Evolutionary conservation across 2,329 filamentous ascomycete genomes (phyloP).

Genomic region (Epichloe glyceriae): DNA sequence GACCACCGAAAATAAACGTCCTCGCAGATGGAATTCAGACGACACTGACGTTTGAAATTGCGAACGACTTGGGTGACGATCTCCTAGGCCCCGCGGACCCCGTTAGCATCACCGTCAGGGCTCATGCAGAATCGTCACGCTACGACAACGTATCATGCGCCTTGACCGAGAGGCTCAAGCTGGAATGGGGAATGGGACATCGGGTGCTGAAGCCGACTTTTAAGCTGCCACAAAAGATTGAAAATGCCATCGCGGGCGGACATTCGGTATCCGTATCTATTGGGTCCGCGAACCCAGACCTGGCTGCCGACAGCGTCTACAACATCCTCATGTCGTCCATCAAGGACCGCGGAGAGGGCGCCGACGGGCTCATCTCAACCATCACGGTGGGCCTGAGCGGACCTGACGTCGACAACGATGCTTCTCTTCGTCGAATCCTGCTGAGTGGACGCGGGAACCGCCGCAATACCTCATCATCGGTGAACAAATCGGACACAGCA

Average conservation of each 20-base stretch:
- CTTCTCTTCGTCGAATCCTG: constrained; percentile 18
- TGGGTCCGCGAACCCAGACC: constrained; percentile 10
- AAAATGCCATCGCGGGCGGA: constrained; percentile 14
- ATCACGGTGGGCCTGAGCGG: constrained; percentile 25
- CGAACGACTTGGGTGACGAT: constrained; percentile 44
- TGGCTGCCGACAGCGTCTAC: constrained; percentile 15
- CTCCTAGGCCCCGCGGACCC: constrained; percentile 34
- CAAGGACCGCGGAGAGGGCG: constrained; percentile 9
- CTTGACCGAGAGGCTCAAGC: constrained; percentile 13
- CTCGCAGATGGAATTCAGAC: constrained; percentile 17
- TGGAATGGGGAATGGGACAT: constrained; percentile 23
- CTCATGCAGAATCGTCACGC: constrained; percentile 12
- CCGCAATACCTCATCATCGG: constrained; percentile 28
- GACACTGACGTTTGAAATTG: constrained; percentile 38
- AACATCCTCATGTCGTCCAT: constrained; percentile 14
- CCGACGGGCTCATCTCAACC: constrained; percentile 29
- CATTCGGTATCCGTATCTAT: constrained; percentile 17
- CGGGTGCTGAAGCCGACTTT: constrained; percentile 26
- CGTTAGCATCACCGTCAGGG: constrained; percentile 28
- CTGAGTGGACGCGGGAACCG: constrained; percentile 13
- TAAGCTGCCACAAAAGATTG: constrained; percentile 15
- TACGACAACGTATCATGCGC: constrained; percentile 13
- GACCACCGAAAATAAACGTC: constrained; percentile 28
- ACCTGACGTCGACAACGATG: constrained; percentile 10
- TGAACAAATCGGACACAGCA: constrained; percentile 47